Evolutionary conservation across 2,329 filamentous ascomycete species (phyloP).

Genomic region (Aspergillus niger): DNA sequence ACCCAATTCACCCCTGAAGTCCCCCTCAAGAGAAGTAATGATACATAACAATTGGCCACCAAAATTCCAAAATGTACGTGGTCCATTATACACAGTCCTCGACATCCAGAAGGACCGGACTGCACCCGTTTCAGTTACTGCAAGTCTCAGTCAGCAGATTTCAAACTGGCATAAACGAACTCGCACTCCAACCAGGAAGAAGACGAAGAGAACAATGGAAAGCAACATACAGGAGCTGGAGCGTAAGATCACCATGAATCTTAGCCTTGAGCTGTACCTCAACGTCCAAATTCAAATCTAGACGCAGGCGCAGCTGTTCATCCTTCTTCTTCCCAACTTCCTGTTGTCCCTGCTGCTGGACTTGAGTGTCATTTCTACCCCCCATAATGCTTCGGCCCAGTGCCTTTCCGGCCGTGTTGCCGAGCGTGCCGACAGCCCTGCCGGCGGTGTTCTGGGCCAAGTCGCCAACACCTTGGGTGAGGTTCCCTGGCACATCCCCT

Average conservation of each 20-base stretch:
- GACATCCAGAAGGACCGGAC: too few relatives aligned
- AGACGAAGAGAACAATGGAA: background rate
- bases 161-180: too few relatives aligned
- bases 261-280: slow-evolving; percentile 84
- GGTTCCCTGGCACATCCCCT: background rate
- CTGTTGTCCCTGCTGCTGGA: slow-evolving; percentile 3
- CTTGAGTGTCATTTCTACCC: background rate
- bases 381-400: background rate
- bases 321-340: slow-evolving; percentile 8
- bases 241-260: slow-evolving; percentile 79
- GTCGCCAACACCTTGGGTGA: background rate
- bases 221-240: slow-evolving; percentile 70
- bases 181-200: too few relatives aligned
- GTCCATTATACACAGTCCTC: too few relatives aligned
- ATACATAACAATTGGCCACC: too few relatives aligned
- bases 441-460: background rate
- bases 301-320: slow-evolving; percentile 56
- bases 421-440: background rate
- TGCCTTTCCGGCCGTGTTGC: slow-evolving; percentile 1
- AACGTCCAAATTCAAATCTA: slow-evolving; percentile 79
- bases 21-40: too few relatives aligned
- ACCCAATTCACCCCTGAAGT: too few relatives aligned
- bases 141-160: too few relatives aligned
- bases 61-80: too few relatives aligned
- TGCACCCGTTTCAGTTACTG: too few relatives aligned